Evolutionary conservation across 2,329 filamentous ascomycete species (phyloP), one percentile per base, ranked within the genome.

Genomic region (Paraphoma sp.): DNA sequence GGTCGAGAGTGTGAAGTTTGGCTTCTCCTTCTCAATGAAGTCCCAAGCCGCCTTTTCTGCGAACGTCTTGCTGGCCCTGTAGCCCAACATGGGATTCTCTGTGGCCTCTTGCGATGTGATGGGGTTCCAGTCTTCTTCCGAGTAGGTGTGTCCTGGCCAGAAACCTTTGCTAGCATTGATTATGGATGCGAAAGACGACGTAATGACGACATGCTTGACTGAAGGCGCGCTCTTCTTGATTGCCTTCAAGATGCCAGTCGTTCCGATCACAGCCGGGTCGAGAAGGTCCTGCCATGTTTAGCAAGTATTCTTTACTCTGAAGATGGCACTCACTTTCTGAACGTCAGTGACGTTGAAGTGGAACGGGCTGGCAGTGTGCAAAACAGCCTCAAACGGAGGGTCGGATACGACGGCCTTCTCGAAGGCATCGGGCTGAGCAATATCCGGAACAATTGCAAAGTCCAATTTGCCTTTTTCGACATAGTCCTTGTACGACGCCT

Each of bases 141-240:
- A 81, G 68, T 86, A 87, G 2, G 74, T 80, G 62, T 85, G 79
- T 5, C 76, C 79, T 2, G 79, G 76, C 64, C 76, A 75, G 56
- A 72, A 73, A 23, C 84, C 84, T 62, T 87, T 86, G 69, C 78
- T 81, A 0, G 78, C 57, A 62, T 89, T 80, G 47, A 89, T 66
- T 16, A 90, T 87, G 0, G 87, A 80, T n/a, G 87, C 88, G 64
- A 90, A 90, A 1, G 87, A 89, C 3, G 86, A 89, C 0, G 87
- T 90, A 60, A 90, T 83, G 44, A 87, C 87, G 12, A 96, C 89
- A 57, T 88, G 84, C 78, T 88, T 91, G 50, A 96, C 90, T 70
- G 72, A 84, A 62, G 86, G 86, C 2, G 86, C 86, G 54, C 78
- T 79, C 64, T 83, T 82, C 73, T 87, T 87, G 72, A 88, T 83